Evolutionary conservation across 306 rosid genomes (phyloP).

Genomic region (Dalbergia oliveri): DNA sequence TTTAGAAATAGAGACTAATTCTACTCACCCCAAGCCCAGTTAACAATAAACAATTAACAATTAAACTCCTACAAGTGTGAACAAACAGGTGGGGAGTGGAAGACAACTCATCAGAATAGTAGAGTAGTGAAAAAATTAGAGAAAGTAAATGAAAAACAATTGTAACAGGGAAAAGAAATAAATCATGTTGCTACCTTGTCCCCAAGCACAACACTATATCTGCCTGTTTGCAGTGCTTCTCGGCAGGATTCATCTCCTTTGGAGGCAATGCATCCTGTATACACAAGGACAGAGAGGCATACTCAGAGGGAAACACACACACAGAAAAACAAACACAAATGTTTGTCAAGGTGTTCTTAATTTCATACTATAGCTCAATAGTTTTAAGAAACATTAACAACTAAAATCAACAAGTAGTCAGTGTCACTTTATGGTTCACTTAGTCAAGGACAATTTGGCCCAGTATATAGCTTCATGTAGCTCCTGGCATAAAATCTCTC

Average conservation of each 20-base stretch:
- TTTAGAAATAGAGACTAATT: conserved; percentile 1
- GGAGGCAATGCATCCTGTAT: conserved; percentile 92
- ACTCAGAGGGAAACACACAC: not conserved
- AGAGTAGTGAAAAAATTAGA: not conserved
- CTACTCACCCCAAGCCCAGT: conserved; percentile 5
- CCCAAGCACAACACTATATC: conserved; percentile 96
- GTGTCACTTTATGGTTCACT: conserved; percentile 14
- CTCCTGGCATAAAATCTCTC: not conserved
- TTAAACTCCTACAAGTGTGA: conserved; percentile 6
- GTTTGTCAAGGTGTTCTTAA: conserved; percentile 1
- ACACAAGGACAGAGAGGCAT: conserved; percentile 17
- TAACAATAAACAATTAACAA: conserved; percentile 1
- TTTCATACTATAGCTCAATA: not conserved
- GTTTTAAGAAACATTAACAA: conserved; percentile 33
- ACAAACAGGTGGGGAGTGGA: conserved; percentile 4
- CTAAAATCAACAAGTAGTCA: conserved; percentile 27
- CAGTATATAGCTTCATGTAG: conserved; percentile 20
- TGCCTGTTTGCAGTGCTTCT: conserved; percentile 95
- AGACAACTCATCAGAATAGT: not conserved
- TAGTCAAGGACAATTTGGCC: not conserved
- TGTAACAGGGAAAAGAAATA: conserved; percentile 35
- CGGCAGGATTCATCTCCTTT: conserved; percentile 96
- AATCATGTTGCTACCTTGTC: conserved; percentile 72
- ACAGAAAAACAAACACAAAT: not conserved
- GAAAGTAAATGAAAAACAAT: conserved; percentile 11